Evolutionary conservation across 768 basidiomycete genomes (phyloP), one percentile per base, ranked within the genome.

Genomic region (Rhodotorula kratochvilovae): DNA sequence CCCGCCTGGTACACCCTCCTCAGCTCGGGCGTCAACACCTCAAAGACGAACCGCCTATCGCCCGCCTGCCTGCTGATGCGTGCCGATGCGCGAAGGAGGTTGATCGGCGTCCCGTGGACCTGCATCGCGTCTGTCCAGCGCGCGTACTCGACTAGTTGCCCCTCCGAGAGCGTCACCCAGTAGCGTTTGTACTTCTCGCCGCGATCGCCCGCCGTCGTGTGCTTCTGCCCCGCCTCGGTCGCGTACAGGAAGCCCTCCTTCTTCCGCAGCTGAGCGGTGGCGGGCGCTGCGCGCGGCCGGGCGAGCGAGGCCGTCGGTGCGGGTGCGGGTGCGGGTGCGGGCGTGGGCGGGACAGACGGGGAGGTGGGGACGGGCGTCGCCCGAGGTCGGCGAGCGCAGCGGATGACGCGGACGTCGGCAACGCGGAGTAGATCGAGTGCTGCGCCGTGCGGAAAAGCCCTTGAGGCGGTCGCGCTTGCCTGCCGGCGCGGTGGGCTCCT

Each of bases 241-340:
- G 72, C 74, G 48, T 48, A 73, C 7, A 77, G 62, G 61, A 75
- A 72, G 8, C 76, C 76, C 57, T 77, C 76, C 50, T 75, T 75
- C 29, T 56, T 63, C 3, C 76, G 67, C 19, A 63, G 25, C 29
- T 71, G 69, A 8, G 39, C 25, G 4, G 57, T 15, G 19, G 46
- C 21, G 31, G 2, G 16, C 29, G 13, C 6, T 1, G 57, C 48
- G 1, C 36, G 58, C 13, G 25, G 45, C 0, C 43, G 70, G 27
- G 55, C 33, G n/a, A 25, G 56, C 25, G 29, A 53, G 33, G 31
- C 3, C 15, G 51, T 25, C 5, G 25, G 5, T 50, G 59, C n/a
- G 11, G 3, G 29, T 21, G 12, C 29, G 66, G 46, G 62, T 13
- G 36, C 5, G 33, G 42, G 29, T 2, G 29, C 15, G 31, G 42